Conservation (phyloP, 352 stramenopile genomes). For the Phytophthora capsici region DNA sequence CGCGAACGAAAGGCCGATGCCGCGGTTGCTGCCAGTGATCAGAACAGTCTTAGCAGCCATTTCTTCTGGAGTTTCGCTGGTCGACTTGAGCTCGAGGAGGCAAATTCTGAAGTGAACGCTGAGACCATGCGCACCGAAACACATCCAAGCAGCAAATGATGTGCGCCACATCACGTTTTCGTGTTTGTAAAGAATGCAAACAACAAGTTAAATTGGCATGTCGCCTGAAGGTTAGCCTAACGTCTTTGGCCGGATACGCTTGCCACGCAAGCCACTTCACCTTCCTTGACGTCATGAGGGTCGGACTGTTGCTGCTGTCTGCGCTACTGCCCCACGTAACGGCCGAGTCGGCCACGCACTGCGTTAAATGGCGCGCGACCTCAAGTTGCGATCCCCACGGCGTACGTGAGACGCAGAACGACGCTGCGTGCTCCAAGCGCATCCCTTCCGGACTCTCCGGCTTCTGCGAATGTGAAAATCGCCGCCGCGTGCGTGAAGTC, state of each 20-base stretch:
- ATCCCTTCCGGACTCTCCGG: slow-evolving; percentile 62
- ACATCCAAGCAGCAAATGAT: neutral
- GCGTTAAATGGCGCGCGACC: slow-evolving; percentile 78
- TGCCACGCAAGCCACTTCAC: slow-evolving; percentile 30
- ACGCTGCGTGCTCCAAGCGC: slow-evolving; percentile 58
- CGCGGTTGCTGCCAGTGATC: slow-evolving; percentile 60
- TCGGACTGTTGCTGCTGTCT: slow-evolving; percentile 12
- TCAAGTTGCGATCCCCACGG: slow-evolving; percentile 74
- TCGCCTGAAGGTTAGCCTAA: slow-evolving; percentile 11
- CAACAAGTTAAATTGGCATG: neutral
- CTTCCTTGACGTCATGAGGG: slow-evolving; percentile 20
- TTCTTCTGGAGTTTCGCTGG: slow-evolving; percentile 1
- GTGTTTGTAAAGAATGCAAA: neutral
- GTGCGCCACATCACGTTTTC: slow-evolving; percentile 2
- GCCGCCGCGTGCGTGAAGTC: slow-evolving; percentile 80
- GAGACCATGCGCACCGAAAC: neutral
- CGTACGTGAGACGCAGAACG: slow-evolving; percentile 64
- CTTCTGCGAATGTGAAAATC: slow-evolving; percentile 83
- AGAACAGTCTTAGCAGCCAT: slow-evolving; percentile 47
- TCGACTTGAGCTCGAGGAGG: slow-evolving; percentile 3
- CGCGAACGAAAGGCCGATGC: slow-evolving; percentile 51
- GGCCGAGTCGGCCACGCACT: slow-evolving; percentile 38
- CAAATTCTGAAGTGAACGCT: slow-evolving; percentile 5
- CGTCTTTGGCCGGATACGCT: slow-evolving; percentile 19
- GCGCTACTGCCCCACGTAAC: slow-evolving; percentile 1